Base-by-base conservation (phyloP, 73 alveolate genomes). In the Tetrahymena borealis region DNA sequence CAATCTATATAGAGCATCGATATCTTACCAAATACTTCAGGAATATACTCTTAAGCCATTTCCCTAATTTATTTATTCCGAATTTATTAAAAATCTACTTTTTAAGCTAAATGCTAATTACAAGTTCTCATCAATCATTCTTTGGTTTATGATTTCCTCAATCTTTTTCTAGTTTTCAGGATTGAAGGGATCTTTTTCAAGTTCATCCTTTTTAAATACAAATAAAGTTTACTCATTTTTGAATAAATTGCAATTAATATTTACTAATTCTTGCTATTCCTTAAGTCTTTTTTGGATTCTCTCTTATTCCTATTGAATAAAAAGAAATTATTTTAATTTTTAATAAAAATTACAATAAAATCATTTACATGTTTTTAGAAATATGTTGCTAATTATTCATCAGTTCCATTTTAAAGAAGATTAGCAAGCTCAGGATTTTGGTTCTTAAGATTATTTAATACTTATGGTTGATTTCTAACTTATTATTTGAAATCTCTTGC, bases 21-120 rank as follows among this genome's bases (percentile, higher is more conserved):
- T 36, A 97, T 97, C n/a, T 96, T 95, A 40, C 98, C 96, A 93
- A 96, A 96, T 90, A 97, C 94, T 94, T 98, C 99, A 38, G 99
- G 99, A 93, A 94, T 95, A 90, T 38, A 94, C 91, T 98, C 99
- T 78, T 94, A 90, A 1, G 99, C 99, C 85, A 60, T 60, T 20
- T 60, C 85, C 31, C 85, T 60, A 7, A 24, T 20, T 20, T 15
- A 60, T 24, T 60, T n/a, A 0, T 2, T 20, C 4, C 28, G 6
- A 60, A 2, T 42, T n/a, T 2, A 13, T 15, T 6, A 0, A 60
- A 18, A 0, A 20, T 8, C 85, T 7, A 60, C 7, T 3, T 2
- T 6, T 15, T 15, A 6, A 39, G 7, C 16, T 24, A 60, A 60
- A 20, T 18, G 28, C 11, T 77, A 93, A 78, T 39, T 95, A 94